Percentiles rank a stretch among this genome's conserved stretches.
Evolutionary conservation across 345 rosid species (phyloP).

Genomic region (Euphorbia peplus): DNA sequence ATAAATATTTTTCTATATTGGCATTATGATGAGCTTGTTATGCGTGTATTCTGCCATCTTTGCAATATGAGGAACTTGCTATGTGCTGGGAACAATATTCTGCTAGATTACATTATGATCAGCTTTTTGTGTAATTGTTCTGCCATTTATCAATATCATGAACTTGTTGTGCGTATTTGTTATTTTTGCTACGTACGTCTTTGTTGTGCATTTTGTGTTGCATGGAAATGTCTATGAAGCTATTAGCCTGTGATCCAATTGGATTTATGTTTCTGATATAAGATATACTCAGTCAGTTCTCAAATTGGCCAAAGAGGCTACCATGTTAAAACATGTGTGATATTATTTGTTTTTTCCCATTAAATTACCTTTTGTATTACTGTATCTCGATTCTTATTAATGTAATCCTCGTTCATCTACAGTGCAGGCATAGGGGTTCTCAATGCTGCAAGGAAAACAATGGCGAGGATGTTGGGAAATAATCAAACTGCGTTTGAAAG

Average conservation of each 20-base stretch:
- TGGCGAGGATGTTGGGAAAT: slow-evolving; percentile 97
- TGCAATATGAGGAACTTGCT: no score
- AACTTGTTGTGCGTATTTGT: slow-evolving; percentile 7
- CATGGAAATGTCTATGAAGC: not conserved
- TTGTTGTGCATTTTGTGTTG: not conserved
- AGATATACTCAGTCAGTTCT: not conserved
- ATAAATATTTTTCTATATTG: slow-evolving; percentile 1
- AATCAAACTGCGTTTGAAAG: slow-evolving; percentile 78
- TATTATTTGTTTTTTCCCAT: not conserved
- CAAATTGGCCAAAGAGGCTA: not conserved
- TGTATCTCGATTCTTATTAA: slow-evolving; percentile 15
- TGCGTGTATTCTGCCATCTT: not conserved
- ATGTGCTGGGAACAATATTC: no score
- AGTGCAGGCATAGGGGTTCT: slow-evolving; percentile 98
- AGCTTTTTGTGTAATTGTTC: no score
- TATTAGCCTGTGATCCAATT: not conserved
- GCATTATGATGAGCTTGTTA: not conserved
- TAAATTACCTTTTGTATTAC: not conserved
- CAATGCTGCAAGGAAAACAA: slow-evolving; percentile 94
- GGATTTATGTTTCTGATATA: not conserved
- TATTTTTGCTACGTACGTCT: not conserved
- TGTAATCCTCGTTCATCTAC: slow-evolving; percentile 32
- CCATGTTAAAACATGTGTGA: not conserved
- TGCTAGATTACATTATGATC: no score
- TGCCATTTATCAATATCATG: not conserved